Evolutionary conservation across 2,329 filamentous ascomycete genomes (phyloP).

Genomic region (Ceratocystis lukuohia): DNA sequence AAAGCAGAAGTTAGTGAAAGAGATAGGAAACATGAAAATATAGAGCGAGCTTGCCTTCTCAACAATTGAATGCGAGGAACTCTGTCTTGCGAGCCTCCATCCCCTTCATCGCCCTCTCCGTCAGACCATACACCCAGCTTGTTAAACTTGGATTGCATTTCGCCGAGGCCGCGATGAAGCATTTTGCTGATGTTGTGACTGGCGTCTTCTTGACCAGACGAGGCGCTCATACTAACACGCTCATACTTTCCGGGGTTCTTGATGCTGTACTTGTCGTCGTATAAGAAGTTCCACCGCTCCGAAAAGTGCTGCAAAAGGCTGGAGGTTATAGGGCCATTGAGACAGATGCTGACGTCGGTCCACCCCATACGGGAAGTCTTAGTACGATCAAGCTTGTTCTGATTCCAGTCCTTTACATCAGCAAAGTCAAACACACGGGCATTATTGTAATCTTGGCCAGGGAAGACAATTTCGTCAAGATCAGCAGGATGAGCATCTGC

Average conservation of each 20-base stretch:
- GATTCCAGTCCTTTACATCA: constrained; percentile 62
- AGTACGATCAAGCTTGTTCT: constrained; percentile 74
- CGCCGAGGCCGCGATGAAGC: constrained; percentile 13
- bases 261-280: constrained; percentile 58
- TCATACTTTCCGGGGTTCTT: constrained; percentile 40
- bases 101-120: neutral
- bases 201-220: neutral
- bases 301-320: constrained; percentile 67
- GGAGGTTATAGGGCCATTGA: constrained; percentile 60
- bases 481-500: constrained; percentile 71
- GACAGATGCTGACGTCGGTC: constrained; percentile 70
- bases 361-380: constrained; percentile 80
- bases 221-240: constrained; percentile 21
- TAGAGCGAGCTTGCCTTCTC: constrained; percentile 30
- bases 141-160: constrained; percentile 18
- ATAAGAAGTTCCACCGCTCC: constrained; percentile 88
- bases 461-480: constrained; percentile 63
- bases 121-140: constrained; percentile 12
- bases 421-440: constrained; percentile 71
- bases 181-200: constrained; percentile 11
- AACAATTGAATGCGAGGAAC: constrained; percentile 35
- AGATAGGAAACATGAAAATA: neutral
- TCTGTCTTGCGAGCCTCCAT: neutral
- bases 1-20: neutral
- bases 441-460: constrained; percentile 89